Conservation (phyloP, 2,329 filamentous ascomycete genomes). For the Hypoxylon sp. region DNA sequence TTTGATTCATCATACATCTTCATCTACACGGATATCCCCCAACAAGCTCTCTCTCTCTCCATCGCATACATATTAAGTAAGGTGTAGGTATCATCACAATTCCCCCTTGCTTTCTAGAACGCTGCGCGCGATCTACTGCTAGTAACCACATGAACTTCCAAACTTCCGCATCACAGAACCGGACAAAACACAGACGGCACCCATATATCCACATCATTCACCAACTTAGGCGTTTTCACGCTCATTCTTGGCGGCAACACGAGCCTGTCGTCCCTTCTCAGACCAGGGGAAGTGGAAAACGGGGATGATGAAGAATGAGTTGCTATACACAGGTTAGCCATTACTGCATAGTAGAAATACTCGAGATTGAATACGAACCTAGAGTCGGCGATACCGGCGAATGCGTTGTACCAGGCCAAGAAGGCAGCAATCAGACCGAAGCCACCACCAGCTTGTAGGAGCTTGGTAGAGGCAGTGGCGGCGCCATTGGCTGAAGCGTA, state of each 20-base stretch:
- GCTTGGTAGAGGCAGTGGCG: conserved; percentile 59
- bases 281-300: conserved; percentile 98
- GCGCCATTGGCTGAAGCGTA: conserved; percentile 69
- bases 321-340: conserved; percentile 69
- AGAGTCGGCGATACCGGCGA: conserved; percentile 84
- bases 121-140: conserved; percentile 13
- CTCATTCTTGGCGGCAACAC: conserved; percentile 64
- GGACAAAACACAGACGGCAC: conserved; percentile 10
- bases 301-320: conserved; percentile 90
- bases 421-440: conserved; percentile 88
- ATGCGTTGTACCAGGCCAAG: conserved; percentile 88
- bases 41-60: conserved; percentile 5
- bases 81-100: conserved; percentile 35
- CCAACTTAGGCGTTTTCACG: conserved; percentile 55
- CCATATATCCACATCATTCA: neutral
- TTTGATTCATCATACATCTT: conserved; percentile 16
- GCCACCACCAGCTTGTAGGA: conserved; percentile 80
- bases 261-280: conserved; percentile 76
- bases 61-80: conserved; percentile 23
- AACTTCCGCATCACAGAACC: conserved; percentile 8
- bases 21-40: conserved; percentile 7
- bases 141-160: conserved; percentile 11
- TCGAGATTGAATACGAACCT: conserved; percentile 63
- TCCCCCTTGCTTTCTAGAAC: conserved; percentile 9
- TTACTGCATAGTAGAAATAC: neutral